Evolutionary conservation across 164 flowering plant genomes (phyloP).

Genomic region (Liquidambar formosana): DNA sequence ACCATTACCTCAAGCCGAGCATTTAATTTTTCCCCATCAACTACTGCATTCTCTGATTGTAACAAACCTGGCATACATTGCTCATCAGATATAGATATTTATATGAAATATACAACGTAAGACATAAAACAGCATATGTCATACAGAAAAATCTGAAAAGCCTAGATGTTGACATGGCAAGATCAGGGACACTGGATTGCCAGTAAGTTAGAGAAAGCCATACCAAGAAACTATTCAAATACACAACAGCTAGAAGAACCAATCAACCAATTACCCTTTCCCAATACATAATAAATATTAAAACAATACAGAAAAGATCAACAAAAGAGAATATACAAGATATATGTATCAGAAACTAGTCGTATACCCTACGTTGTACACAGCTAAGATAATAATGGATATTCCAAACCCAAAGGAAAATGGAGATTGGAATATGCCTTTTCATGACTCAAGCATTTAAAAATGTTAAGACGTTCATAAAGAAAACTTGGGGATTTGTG

Average conservation of each 20-base stretch:
- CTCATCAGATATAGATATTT: background rate
- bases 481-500: background rate
- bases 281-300: background rate
- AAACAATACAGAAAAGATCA: background rate
- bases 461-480: background rate
- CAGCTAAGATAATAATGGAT: background rate
- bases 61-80: conserved; percentile 25
- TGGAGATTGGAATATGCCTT: background rate
- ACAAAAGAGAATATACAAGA: too few relatives aligned
- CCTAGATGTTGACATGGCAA: background rate
- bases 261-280: background rate
- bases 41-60: conserved; percentile 26
- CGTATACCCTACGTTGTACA: background rate
- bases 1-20: conserved; percentile 35
- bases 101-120: background rate
- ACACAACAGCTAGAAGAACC: background rate
- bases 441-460: background rate
- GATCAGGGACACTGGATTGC: background rate
- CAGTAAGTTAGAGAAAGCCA: background rate
- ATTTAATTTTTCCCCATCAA: conserved; percentile 26
- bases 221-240: conserved; percentile 1
- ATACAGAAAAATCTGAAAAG: too few relatives aligned
- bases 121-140: background rate
- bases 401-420: background rate
- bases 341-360: background rate